A percentile compares a stretch with the other conserved stretches of the same genome.
Evolutionary conservation across 2,329 filamentous ascomycete species (phyloP).

Genomic region (Calonectria naviculata): DNA sequence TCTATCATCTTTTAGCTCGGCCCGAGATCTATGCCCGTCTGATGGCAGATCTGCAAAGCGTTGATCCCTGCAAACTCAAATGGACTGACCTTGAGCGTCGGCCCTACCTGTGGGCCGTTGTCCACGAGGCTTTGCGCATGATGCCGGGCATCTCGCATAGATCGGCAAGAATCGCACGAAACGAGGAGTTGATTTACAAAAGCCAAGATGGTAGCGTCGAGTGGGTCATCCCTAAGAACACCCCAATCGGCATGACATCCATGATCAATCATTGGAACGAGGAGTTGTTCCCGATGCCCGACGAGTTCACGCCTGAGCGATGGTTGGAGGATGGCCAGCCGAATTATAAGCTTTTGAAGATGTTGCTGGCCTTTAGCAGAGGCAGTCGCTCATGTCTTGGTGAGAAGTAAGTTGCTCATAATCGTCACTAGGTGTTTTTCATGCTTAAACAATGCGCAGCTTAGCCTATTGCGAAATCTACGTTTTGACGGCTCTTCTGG

Average conservation of each 20-base stretch:
- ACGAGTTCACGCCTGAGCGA: conserved; percentile 47
- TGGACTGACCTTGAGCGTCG: conserved; percentile 48
- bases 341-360: conserved; percentile 38
- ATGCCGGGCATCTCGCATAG: conserved; percentile 44
- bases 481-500: conserved; percentile 26
- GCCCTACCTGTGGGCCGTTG: conserved; percentile 50
- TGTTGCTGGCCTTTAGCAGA: conserved; percentile 32
- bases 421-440: accelerated
- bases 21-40: conserved; percentile 44
- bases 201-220: conserved; percentile 29
- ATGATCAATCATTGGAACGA: conserved; percentile 45
- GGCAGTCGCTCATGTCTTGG: conserved; percentile 36
- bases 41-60: conserved; percentile 40
- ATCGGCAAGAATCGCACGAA: conserved; percentile 34
- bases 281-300: conserved; percentile 45
- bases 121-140: conserved; percentile 50
- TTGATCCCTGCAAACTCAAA: conserved; percentile 40
- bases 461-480: conserved; percentile 34
- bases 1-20: conserved; percentile 48
- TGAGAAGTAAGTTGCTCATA: conserved; percentile 25
- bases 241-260: conserved; percentile 46
- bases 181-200: conserved; percentile 42
- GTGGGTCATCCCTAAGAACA: conserved; percentile 43
- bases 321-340: conserved; percentile 39
- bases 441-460: conserved; percentile 7